Base-by-base conservation (phyloP, 169 alveolate species). In the Plasmodium fragile region DNA sequence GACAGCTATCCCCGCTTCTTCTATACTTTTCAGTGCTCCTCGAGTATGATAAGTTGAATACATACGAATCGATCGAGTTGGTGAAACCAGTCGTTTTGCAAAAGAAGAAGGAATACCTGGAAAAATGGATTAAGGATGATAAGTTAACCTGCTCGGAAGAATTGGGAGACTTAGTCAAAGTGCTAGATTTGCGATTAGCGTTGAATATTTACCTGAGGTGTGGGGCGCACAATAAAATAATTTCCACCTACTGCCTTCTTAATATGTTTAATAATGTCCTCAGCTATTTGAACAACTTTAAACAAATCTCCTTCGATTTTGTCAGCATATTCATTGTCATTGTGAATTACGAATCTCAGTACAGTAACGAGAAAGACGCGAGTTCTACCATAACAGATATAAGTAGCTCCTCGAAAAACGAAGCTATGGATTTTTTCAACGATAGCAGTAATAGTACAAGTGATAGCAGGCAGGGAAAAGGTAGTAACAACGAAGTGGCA, bases 71-170 rank as follows among this genome's bases (percentile, higher is more conserved):
- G 30, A 59, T 98, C 80, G 99, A 99, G 96, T 96, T 99, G 87
- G 99, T 98, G 75, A 97, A 98, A 72, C 99, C 99, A 1, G 99
- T 99, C 65, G 98, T 99, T 84, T 97, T 98, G 32, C 99, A 99
- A 96, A 98, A 97, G 49, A 96, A 98, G 82, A 96, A 96, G 83
- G 97, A 97, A 52, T 92, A 99, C 71, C 93, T 99, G 36, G 99
- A 98, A 95, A 98, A 98, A 89, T 99, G 99, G 99, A 96, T 99
- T 82, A 97, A 98, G 70, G 99, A 98, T 92, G 99, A 98, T 80
- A 99, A 99, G 96, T 96, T 99, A 80, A 99, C 99, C 39, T 98
- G 98, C 92, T 98, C 99, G 45, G 99, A 98, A 95, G 99, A 98
- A 93, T 97, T 99, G 30, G 99, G 99, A 13, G 99, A 99, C 94